Conservation (phyloP, 2,329 filamentous ascomycete genomes). For the Sarocladium kiliense region DNA sequence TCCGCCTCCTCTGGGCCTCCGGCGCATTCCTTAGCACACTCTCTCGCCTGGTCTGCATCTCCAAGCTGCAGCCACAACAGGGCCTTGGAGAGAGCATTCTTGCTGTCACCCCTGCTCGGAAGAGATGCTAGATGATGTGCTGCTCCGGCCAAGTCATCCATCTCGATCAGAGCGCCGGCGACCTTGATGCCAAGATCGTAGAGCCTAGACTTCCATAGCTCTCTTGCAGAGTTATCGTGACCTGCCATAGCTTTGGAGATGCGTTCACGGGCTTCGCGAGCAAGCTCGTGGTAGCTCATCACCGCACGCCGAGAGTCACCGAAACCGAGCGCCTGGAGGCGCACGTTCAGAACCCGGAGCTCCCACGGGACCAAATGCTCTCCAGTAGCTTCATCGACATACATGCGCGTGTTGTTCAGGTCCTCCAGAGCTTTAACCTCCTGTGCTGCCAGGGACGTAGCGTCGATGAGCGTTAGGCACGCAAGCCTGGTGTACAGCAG, state of each 20-base stretch:
- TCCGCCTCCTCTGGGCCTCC: conserved; percentile 21
- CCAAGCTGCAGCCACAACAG: conserved; percentile 76
- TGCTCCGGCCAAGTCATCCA: conserved; percentile 82
- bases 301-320: conserved; percentile 79
- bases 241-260: conserved; percentile 41
- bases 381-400: conserved; percentile 47
- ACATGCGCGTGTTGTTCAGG: conserved; percentile 50
- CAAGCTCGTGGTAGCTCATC: conserved; percentile 87
- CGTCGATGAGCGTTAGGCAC: conserved; percentile 74
- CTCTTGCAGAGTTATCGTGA: conserved; percentile 48
- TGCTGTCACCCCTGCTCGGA: conserved; percentile 29
- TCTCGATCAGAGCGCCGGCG: conserved; percentile 67
- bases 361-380: conserved; percentile 79
- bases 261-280: conserved; percentile 65
- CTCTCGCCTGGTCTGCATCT: conserved; percentile 63
- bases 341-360: conserved; percentile 74
- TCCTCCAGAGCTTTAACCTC: conserved; percentile 62
- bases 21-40: conserved; percentile 36
- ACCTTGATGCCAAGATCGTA: conserved; percentile 68
- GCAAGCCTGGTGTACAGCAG: conserved; percentile 77
- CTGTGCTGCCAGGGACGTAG: conserved; percentile 62
- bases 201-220: conserved; percentile 67
- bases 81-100: conserved; percentile 46
- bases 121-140: conserved; percentile 65
- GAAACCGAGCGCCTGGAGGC: conserved; percentile 81